Evolutionary conservation across 2,329 filamentous ascomycete genomes (phyloP).

Genomic region (Fusarium sterilihyphosum): DNA sequence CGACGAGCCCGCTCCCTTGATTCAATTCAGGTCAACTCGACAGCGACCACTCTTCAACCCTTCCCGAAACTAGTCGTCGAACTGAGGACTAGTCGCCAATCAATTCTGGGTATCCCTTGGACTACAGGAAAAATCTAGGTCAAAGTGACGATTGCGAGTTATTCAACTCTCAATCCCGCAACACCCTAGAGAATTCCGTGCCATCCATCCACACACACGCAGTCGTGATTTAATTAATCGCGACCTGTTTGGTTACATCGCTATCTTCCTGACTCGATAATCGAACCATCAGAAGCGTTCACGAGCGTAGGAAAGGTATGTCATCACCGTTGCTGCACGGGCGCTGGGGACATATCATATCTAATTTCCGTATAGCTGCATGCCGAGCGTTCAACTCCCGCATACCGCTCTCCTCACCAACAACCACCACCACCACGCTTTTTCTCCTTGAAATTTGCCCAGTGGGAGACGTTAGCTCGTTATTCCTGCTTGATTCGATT

Average conservation of each 20-base stretch:
- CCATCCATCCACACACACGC: background rate
- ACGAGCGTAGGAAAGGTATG: constrained; percentile 43
- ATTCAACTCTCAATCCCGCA: constrained; percentile 15
- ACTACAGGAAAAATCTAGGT: constrained; percentile 13
- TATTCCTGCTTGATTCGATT: constrained; percentile 63
- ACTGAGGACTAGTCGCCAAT: constrained; percentile 33
- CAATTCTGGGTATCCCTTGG: constrained; percentile 51
- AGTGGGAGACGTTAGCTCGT: constrained; percentile 74
- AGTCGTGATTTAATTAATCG: constrained; percentile 15
- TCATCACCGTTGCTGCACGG: constrained; percentile 6
- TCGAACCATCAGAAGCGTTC: constrained; percentile 17
- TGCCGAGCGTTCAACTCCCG: constrained; percentile 48
- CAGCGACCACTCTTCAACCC: constrained; percentile 46
- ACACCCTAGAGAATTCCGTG: constrained; percentile 11
- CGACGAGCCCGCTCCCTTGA: constrained; percentile 46
- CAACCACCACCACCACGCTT: constrained; percentile 53
- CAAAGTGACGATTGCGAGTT: constrained; percentile 30
- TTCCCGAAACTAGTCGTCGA: constrained; percentile 47
- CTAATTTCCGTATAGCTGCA: constrained; percentile 50
- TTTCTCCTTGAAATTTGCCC: constrained; percentile 55
- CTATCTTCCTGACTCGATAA: constrained; percentile 13
- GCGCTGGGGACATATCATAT: constrained; percentile 22
- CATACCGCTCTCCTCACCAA: constrained; percentile 49
- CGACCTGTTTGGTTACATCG: constrained; percentile 7
- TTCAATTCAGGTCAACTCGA: constrained; percentile 29